Percentiles rank a stretch among this genome's conserved stretches.
Conservation (phyloP, 805 yeast species). For the Sungouiella thailandica region DNA sequence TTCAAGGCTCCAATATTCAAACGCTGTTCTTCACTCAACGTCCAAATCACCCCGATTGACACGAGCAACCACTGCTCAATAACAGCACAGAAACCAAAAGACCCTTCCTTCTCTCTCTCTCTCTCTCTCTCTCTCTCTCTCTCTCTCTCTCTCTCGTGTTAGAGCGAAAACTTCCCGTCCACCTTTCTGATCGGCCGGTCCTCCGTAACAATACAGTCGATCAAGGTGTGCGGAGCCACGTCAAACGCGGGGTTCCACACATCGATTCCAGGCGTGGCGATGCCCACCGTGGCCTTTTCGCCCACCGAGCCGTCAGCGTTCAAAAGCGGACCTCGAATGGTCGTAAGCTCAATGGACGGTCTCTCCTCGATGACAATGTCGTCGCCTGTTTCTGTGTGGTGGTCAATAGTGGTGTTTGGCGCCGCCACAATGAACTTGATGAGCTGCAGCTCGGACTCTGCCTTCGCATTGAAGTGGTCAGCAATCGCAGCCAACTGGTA, state of each 20-base stretch:
- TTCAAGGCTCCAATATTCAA: too few species aligned
- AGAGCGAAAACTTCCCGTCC: constrained; percentile 9
- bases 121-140: too few species aligned
- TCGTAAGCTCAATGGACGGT: constrained; percentile 72
- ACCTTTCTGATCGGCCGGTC: constrained; percentile 21
- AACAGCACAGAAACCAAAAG: too few species aligned
- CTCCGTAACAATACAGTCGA: constrained; percentile 90
- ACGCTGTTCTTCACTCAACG: too few species aligned
- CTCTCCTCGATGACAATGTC: constrained; percentile 84
- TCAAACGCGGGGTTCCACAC: constrained; percentile 98
- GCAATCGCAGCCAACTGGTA: constrained; percentile 79
- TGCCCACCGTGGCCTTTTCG: constrained; percentile 52
- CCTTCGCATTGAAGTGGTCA: constrained; percentile 35
- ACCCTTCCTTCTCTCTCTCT: too few species aligned
- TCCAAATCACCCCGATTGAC: too few species aligned
- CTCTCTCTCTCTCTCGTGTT: too few species aligned
- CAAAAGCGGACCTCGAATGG: constrained; percentile 55
- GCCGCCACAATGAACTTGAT: constrained; percentile 92
- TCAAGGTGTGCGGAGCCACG: constrained; percentile 77
- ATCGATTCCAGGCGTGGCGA: constrained; percentile 77
- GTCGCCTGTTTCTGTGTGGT: constrained; percentile 59
- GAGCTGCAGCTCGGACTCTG: constrained; percentile 28
- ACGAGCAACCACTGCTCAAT: too few species aligned
- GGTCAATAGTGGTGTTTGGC: constrained; percentile 87
- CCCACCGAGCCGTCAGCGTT: constrained; percentile 25